These are phyloP conservation scores for Theileria annulata DNA, from an alignment of 169 alveolate species.

Conservation along the genomic window DNA sequence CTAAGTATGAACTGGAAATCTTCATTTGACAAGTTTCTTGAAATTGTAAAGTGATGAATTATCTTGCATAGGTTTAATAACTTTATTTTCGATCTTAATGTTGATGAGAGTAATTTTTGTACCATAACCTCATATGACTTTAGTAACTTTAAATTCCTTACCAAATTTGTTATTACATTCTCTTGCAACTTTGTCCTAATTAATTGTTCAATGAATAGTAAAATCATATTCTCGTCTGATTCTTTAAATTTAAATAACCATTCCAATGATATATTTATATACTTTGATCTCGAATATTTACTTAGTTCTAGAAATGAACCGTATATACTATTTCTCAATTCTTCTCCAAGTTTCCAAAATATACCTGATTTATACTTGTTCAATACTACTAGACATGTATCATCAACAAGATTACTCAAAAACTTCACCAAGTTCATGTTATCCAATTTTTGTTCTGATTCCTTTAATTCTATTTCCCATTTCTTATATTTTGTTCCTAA, in stretches of 20 bases:
- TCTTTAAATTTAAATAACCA: slow-evolving; percentile 9
- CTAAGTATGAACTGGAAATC: slow-evolving; percentile 6
- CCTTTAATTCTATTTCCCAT: background rate
- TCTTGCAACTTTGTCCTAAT: background rate
- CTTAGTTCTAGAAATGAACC: slow-evolving; percentile 12
- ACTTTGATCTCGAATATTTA: background rate
- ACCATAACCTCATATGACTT: background rate
- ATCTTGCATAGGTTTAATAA: background rate
- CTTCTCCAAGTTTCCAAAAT: slow-evolving; percentile 42
- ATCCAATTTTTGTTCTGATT: background rate
- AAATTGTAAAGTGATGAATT: background rate
- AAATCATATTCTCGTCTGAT: background rate
- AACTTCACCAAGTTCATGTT: background rate
- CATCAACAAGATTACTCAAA: background rate
- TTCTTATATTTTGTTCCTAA: background rate
- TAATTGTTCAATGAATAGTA: background rate
- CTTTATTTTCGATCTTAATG: background rate
- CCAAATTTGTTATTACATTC: background rate
- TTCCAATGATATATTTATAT: background rate
- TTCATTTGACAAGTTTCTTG: background rate
- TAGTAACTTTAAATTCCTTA: slow-evolving; percentile 11
- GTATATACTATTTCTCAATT: slow-evolving; percentile 6
- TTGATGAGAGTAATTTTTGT: background rate
- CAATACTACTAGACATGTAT: background rate
- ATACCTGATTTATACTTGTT: slow-evolving; percentile 11